Evolutionary conservation across 495 filamentous ascomycete genomes (phyloP).

Genomic region (Tuber magnatum): DNA sequence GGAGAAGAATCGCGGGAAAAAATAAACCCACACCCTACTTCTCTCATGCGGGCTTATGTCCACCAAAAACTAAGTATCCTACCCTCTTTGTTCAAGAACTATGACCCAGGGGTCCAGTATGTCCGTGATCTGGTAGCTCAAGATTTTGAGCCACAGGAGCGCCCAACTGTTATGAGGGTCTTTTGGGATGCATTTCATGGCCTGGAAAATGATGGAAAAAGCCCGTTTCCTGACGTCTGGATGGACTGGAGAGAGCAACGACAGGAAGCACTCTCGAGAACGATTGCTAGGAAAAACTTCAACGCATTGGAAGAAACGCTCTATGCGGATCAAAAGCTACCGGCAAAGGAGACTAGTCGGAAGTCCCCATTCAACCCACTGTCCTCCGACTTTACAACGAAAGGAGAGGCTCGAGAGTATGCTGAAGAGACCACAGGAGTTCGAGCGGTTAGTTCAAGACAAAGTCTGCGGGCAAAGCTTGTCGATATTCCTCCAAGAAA

Average conservation of each 20-base stretch:
- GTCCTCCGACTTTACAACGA: neutral
- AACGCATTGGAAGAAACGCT: neutral
- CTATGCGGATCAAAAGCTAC: neutral
- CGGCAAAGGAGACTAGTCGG: neutral
- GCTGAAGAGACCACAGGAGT: neutral
- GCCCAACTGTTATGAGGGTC: slow-evolving; percentile 15
- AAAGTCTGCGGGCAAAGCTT: neutral
- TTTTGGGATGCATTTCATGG: slow-evolving; percentile 26
- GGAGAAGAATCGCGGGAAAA: neutral
- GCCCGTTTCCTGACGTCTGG: slow-evolving; percentile 15
- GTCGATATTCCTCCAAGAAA: neutral
- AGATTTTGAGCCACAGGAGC: slow-evolving; percentile 18
- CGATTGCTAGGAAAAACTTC: neutral
- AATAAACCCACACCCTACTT: neutral
- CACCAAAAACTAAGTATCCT: slow-evolving; percentile 18
- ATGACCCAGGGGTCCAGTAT: slow-evolving; percentile 18
- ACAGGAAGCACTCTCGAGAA: slow-evolving; percentile 2
- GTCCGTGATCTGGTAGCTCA: slow-evolving; percentile 16
- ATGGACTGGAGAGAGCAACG: slow-evolving; percentile 17
- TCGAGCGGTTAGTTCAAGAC: neutral
- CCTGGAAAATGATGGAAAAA: slow-evolving; percentile 4
- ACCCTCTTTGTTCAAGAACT: slow-evolving; percentile 9
- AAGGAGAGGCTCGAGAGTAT: neutral
- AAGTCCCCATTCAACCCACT: neutral
- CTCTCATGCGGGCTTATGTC: slow-evolving; percentile 16